Evolutionary conservation across 148 eudicot species (phyloP), one percentile per base, ranked within the genome.

Genomic region (Amaranthus hypochondriacus): DNA sequence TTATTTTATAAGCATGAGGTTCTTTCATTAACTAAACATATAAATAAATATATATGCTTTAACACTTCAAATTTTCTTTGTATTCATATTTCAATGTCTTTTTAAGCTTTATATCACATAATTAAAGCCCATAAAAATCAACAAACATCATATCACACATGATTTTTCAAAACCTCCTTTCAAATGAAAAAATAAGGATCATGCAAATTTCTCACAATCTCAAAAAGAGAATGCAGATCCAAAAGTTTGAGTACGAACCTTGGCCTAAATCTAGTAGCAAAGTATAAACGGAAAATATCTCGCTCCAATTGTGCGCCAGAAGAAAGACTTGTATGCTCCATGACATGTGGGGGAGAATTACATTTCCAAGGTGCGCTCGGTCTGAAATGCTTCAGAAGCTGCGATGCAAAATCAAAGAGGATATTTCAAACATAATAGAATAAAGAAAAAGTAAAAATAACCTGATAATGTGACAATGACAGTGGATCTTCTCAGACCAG

Each of bases 361-460:
- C 84, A 82, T 1, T 13, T 72, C 98, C 98, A 93, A 43, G 94
- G 90, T 62, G 78, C 65, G 73, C 89, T 84, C n/a, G 76, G 79
- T 71, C 61, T 84, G 62, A 86, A 90, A 75, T 61, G 9, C 4
- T 73, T 44, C 77, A 92, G 79, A 54, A 92, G 84, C 97, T 92
- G 89, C 39, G 1, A 28, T 28, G 39, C 39, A 73, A 75, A 75
- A 63, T 18, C 46, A 43, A 14, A 49, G 44, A 57, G 49, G 48
- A 59, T 3, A 18, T 4, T 4, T 13, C 7, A 46, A 50, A 11
- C 54, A 54, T 6, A 21, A 18, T 54, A 48, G n/a, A 56, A n/a
- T 2, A 73, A 9, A 65, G 70, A 13, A 68, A 44, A 54, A 42
- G 66, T 56, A 69, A 28, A 4, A 28, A 12, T 54, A 11, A 47